These are phyloP conservation scores for Clarireedia paspali DNA, from an alignment of 2,329 filamentous ascomycete genomes.

Conservation along the genomic window DNA sequence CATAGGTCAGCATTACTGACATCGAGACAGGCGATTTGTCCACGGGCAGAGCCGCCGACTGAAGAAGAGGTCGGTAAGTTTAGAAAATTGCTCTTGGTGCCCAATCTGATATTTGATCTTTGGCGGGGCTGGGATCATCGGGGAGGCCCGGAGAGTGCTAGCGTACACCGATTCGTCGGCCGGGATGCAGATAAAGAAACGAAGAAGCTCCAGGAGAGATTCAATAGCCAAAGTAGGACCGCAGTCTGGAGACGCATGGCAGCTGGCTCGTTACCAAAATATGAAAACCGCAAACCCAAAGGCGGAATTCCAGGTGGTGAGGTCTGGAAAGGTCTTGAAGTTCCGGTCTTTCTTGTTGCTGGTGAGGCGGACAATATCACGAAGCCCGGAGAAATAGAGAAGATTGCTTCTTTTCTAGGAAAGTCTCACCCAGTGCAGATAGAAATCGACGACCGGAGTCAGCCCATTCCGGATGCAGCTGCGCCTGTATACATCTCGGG, in stretches of 20 bases:
- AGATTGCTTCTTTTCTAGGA: conserved; percentile 46
- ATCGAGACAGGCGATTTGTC: conserved; percentile 55
- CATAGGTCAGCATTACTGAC: background rate
- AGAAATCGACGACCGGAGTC: conserved; percentile 24
- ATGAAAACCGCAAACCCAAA: conserved; percentile 41
- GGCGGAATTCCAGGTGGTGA: conserved; percentile 63
- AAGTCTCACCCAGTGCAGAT: conserved; percentile 21
- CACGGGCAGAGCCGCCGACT: conserved; percentile 56
- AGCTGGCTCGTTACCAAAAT: conserved; percentile 59
- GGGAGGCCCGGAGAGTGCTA: conserved; percentile 70
- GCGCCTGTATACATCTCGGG: conserved; percentile 37
- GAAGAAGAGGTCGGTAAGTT: conserved; percentile 43
- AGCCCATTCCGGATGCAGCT: conserved; percentile 40
- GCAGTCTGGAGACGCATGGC: conserved; percentile 66
- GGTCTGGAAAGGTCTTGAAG: conserved; percentile 63
- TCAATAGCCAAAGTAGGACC: conserved; percentile 77
- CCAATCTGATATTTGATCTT: conserved; percentile 64
- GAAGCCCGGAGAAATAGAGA: conserved; percentile 60
- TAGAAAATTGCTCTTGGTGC: conserved; percentile 57
- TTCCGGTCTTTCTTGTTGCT: conserved; percentile 72
- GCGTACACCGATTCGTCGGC: conserved; percentile 72
- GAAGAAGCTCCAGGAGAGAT: conserved; percentile 60
- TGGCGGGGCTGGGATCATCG: conserved; percentile 72
- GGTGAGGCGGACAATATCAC: conserved; percentile 73
- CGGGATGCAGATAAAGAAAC: conserved; percentile 56